Evolutionary conservation across 257 asterid genomes (phyloP).

Genomic region (Solanum ossicruentum): DNA sequence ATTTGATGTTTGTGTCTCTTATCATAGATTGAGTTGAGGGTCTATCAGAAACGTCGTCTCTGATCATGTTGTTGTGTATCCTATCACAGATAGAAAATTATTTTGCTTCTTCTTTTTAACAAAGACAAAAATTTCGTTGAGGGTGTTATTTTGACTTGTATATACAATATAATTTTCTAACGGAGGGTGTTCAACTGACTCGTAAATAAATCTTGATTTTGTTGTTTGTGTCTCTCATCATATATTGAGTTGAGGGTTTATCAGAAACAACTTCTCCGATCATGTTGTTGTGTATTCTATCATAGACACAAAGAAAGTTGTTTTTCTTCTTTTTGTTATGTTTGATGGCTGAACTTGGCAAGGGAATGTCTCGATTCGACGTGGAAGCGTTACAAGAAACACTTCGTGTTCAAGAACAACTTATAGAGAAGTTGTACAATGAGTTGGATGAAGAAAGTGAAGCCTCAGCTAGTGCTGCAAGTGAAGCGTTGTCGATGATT

Average conservation of each 20-base stretch:
- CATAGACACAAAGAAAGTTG: neutral
- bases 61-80: neutral
- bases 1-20: too few relatives aligned
- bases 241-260: too few relatives aligned
- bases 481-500: conserved; percentile 76
- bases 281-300: neutral
- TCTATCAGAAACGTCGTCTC: too few relatives aligned
- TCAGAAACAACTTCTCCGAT: neutral
- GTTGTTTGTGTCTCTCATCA: too few relatives aligned
- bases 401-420: conserved; percentile 55
- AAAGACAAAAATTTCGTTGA: neutral
- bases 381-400: conserved; percentile 40
- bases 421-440: conserved; percentile 61
- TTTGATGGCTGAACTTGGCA: conserved; percentile 33
- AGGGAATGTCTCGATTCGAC: conserved; percentile 23
- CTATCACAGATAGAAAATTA: neutral
- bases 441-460: conserved; percentile 89
- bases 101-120: neutral
- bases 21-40: too few relatives aligned
- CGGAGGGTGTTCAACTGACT: neutral
- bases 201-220: too few relatives aligned
- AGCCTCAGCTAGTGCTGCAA: conserved; percentile 75
- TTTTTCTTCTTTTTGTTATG: neutral
- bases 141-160: neutral
- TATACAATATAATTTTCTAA: neutral